Conservation (phyloP, 2,329 filamentous ascomycete genomes). For the Nothopassalora personata region DNA sequence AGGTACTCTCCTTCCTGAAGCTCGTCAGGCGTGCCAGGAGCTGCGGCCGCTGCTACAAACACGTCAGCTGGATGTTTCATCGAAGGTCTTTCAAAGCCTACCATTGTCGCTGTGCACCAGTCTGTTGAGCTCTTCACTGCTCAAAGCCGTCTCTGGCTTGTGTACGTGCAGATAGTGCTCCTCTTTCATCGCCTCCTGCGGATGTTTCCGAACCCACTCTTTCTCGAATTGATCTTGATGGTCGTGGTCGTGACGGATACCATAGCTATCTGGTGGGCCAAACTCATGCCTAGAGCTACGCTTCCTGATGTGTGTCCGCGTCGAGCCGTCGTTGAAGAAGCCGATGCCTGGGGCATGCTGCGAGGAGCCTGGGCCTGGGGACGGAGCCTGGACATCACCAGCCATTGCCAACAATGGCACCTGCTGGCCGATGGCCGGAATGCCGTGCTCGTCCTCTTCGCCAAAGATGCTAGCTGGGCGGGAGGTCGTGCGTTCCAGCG, state of each 20-base stretch:
- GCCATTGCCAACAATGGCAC: constrained; percentile 92
- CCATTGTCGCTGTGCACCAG: constrained; percentile 67
- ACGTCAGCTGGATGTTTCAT: constrained; percentile 11
- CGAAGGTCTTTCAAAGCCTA: constrained; percentile 25
- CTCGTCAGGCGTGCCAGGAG: constrained; percentile 75
- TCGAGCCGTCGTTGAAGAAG: constrained; percentile 50
- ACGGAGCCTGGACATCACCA: constrained; percentile 93
- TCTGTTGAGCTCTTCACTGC: constrained; percentile 83
- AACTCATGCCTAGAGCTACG: constrained; percentile 66
- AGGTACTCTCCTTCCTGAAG: constrained; percentile 85
- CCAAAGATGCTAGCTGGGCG: constrained; percentile 53
- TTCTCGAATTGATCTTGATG: constrained; percentile 79
- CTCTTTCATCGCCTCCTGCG: constrained; percentile 73
- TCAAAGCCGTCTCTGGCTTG: constrained; percentile 74
- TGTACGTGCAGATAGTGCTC: constrained; percentile 62
- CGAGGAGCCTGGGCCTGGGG: constrained; percentile 58
- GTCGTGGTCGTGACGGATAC: constrained; percentile 75
- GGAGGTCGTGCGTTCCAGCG: constrained; percentile 38
- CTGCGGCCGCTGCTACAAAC: constrained; percentile 21
- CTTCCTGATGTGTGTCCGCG: constrained; percentile 59
- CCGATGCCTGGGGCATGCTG: constrained; percentile 43
- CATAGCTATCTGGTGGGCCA: constrained; percentile 83
- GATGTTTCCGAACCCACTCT: constrained; percentile 89
- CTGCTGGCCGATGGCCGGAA: constrained; percentile 84
- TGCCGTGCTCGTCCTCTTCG: constrained; percentile 67